phyloP scores from a whole-genome alignment of 345 rosid genomes.

The Adansonia digitata region DNA sequence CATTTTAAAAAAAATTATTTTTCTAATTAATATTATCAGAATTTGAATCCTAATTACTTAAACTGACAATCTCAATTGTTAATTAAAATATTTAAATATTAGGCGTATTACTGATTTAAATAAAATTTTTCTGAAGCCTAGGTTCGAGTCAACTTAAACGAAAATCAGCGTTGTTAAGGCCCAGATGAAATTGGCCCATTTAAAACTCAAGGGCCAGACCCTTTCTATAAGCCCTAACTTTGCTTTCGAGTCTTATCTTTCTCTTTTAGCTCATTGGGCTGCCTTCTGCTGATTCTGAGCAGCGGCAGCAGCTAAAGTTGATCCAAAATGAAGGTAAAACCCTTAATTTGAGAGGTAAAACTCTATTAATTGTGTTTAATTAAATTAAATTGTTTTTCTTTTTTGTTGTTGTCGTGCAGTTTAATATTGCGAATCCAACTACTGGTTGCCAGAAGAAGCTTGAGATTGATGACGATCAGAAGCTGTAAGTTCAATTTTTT shows the following conservation, averaged over 20 bases:
- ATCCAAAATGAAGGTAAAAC: neutral
- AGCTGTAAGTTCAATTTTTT: constrained; percentile 22
- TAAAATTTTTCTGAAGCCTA: neutral
- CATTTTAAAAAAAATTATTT: too few species aligned
- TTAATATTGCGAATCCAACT: constrained; percentile 46
- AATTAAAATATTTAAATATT: neutral
- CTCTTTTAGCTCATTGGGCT: too few species aligned
- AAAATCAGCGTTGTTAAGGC: too few species aligned
- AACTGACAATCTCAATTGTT: too few species aligned
- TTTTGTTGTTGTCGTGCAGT: constrained; percentile 21
- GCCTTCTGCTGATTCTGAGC: neutral
- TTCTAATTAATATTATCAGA: too few species aligned
- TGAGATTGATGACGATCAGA: constrained; percentile 45
- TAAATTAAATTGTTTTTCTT: neutral
- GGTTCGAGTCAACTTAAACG: neutral
- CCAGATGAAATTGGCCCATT: neutral
- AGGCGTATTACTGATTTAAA: neutral
- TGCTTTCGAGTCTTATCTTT: too few species aligned
- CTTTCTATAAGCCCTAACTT: neutral
- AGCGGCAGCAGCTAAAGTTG: neutral
- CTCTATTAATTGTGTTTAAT: neutral
- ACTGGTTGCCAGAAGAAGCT: constrained; percentile 54
- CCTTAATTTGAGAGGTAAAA: neutral
- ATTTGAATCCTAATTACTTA: too few species aligned
- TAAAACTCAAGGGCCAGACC: too few species aligned